Percentiles rank a stretch among this genome's conserved stretches.
Evolutionary conservation across 257 asterid genomes (phyloP).

Genomic region (Apocynum venetum): DNA sequence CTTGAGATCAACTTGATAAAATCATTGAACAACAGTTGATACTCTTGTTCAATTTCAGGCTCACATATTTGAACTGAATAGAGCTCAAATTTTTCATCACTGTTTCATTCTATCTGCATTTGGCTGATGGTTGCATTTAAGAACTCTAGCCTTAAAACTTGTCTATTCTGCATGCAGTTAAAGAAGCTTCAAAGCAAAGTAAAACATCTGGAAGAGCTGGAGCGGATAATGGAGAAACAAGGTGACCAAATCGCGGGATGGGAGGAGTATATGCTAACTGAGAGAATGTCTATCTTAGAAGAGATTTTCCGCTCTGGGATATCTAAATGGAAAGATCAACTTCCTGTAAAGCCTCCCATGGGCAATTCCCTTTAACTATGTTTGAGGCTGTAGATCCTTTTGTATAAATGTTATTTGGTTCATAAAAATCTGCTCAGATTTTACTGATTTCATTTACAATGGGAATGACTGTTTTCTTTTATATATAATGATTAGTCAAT

Average conservation of each 20-base stretch:
- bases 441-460: not conserved
- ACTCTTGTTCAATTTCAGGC: not conserved
- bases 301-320: slow-evolving; percentile 44
- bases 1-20: too few relatives aligned
- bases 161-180: slow-evolving; percentile 33
- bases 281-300: slow-evolving; percentile 50
- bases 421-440: not conserved
- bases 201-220: slow-evolving; percentile 55
- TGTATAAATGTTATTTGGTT: not conserved
- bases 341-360: not conserved
- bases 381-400: not conserved
- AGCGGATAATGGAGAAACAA: slow-evolving; percentile 59
- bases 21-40: too few relatives aligned
- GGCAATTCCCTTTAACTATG: not conserved
- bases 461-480: not conserved
- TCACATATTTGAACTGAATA: too few relatives aligned
- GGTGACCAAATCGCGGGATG: slow-evolving; percentile 41
- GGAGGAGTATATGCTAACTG: slow-evolving; percentile 50
- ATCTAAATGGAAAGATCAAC: slow-evolving; percentile 22
- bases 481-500: not conserved
- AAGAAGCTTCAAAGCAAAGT: slow-evolving; percentile 61
- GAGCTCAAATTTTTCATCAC: not conserved
- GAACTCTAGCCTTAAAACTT: slow-evolving; percentile 1
- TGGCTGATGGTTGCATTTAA: not conserved
- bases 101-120: not conserved